Percentiles rank a stretch among this genome's conserved stretches.
Evolutionary conservation across 139 green algal genomes (phyloP).

Genomic region (Parachlorella kessleri): DNA sequence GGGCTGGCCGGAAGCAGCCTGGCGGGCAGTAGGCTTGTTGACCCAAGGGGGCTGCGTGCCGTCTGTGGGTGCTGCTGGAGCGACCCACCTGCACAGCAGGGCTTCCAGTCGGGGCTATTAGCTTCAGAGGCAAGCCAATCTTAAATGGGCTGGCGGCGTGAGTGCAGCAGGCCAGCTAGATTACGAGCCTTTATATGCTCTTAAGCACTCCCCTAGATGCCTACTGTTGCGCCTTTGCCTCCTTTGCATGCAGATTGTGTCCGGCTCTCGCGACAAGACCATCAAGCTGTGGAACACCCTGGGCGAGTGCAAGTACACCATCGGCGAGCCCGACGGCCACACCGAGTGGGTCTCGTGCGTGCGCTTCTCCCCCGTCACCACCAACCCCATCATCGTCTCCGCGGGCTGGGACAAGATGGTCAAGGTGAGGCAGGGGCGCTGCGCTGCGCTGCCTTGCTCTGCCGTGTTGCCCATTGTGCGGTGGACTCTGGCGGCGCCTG

Average conservation of each 20-base stretch:
- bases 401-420: conserved; percentile 99
- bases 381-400: conserved; percentile 98
- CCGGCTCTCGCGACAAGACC: conserved; percentile 93
- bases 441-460: neutral
- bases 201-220: too few relatives aligned
- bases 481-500: too few relatives aligned
- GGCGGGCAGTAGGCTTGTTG: too few relatives aligned
- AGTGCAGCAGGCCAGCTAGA: too few relatives aligned
- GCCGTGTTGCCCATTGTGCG: neutral
- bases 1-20: too few relatives aligned
- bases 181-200: too few relatives aligned
- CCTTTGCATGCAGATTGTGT: conserved; percentile 92
- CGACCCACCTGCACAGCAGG: too few relatives aligned
- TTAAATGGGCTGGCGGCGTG: too few relatives aligned
- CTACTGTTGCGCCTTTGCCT: neutral
- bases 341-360: conserved; percentile 98
- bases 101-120: too few relatives aligned
- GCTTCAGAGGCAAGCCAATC: too few relatives aligned
- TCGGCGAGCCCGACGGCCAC: conserved; percentile 94
- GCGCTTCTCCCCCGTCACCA: conserved; percentile 96
- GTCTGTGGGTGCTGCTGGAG: too few relatives aligned
- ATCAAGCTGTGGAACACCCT: conserved; percentile 99
- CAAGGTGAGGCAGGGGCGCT: conserved; percentile 70
- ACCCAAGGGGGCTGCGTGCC: too few relatives aligned
- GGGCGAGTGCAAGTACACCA: conserved; percentile 99